Evolutionary conservation across 192 early-diverging fungal genomes (phyloP).

Genomic region (Geranomyces michiganensis): DNA sequence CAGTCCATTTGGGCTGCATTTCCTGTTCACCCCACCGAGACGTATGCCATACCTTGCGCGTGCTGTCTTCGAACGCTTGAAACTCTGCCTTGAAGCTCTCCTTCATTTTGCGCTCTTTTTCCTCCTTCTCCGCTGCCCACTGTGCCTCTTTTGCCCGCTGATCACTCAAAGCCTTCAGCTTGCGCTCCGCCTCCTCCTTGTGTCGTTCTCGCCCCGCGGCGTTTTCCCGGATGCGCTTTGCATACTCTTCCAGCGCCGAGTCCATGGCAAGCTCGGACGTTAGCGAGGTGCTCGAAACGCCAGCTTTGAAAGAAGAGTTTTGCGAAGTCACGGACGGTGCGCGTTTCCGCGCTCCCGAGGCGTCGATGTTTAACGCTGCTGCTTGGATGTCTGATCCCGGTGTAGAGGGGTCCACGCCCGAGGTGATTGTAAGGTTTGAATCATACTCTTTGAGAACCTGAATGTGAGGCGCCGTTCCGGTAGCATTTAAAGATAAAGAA

Average conservation of each 20-base stretch:
- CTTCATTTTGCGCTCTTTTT: slow-evolving; percentile 10
- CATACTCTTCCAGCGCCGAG: not conserved
- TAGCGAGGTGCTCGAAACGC: slow-evolving; percentile 6
- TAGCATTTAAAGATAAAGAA: too few species aligned
- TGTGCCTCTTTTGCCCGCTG: slow-evolving; percentile 16
- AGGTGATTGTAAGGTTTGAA: not conserved
- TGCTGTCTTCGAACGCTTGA: slow-evolving; percentile 22
- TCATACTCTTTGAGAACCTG: slow-evolving; percentile 8
- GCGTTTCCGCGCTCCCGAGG: slow-evolving; percentile 4
- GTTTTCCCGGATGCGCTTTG: slow-evolving; percentile 3
- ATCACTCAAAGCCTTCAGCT: slow-evolving; percentile 15
- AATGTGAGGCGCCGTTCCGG: not conserved
- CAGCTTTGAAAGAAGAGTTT: not conserved
- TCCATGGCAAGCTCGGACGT: slow-evolving; percentile 13
- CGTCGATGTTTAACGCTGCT: not conserved
- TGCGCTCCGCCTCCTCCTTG: slow-evolving; percentile 14
- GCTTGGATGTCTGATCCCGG: too few species aligned
- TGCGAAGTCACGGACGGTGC: slow-evolving; percentile 8
- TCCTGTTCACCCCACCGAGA: not conserved
- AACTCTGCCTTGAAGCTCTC: slow-evolving; percentile 19
- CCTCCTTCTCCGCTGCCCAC: slow-evolving; percentile 16
- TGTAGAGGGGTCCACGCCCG: not conserved
- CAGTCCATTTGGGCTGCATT: not conserved
- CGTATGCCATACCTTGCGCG: slow-evolving; percentile 22
- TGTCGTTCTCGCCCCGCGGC: not conserved